A percentile compares a stretch with the other conserved stretches of the same genome.
These are phyloP conservation scores for Torulaspora globosa DNA, from an alignment of 1,139 yeast species.

Conservation along the genomic window DNA sequence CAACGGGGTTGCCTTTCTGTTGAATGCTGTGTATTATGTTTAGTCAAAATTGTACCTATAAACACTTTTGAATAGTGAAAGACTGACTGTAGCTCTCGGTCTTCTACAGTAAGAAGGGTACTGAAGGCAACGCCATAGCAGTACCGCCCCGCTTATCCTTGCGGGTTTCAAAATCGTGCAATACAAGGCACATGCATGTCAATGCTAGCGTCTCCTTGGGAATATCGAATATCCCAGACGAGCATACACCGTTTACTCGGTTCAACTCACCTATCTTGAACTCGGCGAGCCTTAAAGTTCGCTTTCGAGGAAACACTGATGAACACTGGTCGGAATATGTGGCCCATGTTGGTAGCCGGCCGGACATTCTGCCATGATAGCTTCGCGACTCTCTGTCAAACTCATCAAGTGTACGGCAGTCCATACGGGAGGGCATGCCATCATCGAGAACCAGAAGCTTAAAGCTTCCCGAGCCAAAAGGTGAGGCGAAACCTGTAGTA, in stretches of 20 bases:
- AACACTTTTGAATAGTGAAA: background rate
- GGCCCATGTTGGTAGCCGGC: slow-evolving; percentile 33
- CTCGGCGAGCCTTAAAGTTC: slow-evolving; percentile 35
- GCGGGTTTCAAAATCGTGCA: slow-evolving; percentile 35
- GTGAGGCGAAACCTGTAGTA: slow-evolving; percentile 34
- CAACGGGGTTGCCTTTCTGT: slow-evolving; percentile 1
- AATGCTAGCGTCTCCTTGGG: slow-evolving; percentile 36
- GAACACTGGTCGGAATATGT: slow-evolving; percentile 32
- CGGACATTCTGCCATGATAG: slow-evolving; percentile 21
- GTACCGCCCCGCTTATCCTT: slow-evolving; percentile 28
- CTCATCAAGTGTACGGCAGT: slow-evolving; percentile 16
- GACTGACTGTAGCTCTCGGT: background rate
- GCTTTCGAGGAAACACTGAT: slow-evolving; percentile 33
- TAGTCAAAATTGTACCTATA: slow-evolving; percentile 3
- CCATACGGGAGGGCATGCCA: slow-evolving; percentile 34
- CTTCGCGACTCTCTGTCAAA: slow-evolving; percentile 16
- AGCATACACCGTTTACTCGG: slow-evolving; percentile 7
- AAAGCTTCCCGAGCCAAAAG: slow-evolving; percentile 32
- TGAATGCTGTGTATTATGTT: slow-evolving; percentile 2
- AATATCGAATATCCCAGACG: slow-evolving; percentile 26
- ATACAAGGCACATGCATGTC: slow-evolving; percentile 38
- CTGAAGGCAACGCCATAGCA: slow-evolving; percentile 6
- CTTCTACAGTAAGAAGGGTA: slow-evolving; percentile 5
- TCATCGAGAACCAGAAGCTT: slow-evolving; percentile 35
- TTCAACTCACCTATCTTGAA: slow-evolving; percentile 31